These are phyloP conservation scores for Saprolegnia parasitica DNA, from an alignment of 352 stramenopile genomes.

Conservation along the genomic window DNA sequence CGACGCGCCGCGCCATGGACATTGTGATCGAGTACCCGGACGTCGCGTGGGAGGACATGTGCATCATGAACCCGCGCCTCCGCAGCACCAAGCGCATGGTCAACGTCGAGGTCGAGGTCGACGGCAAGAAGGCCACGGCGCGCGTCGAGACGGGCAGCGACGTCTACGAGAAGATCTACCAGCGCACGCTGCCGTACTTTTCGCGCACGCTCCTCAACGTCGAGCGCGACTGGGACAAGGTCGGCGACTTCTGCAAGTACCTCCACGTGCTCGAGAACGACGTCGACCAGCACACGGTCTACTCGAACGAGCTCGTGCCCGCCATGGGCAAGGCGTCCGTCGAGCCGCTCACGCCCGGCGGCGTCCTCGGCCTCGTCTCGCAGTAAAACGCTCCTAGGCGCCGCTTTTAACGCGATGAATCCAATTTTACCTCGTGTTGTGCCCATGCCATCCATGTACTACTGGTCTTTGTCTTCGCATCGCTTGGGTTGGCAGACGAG, in stretches of 20 bases:
- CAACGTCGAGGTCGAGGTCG: slow-evolving; percentile 24
- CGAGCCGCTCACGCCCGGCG: slow-evolving; percentile 39
- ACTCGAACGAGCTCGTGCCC: slow-evolving; percentile 48
- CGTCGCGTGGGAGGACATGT: slow-evolving; percentile 48
- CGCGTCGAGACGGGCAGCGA: slow-evolving; percentile 33
- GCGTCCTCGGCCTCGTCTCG: slow-evolving; percentile 32
- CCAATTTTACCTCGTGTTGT: no score
- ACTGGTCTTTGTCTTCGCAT: no score
- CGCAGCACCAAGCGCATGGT: slow-evolving; percentile 31
- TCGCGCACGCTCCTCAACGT: slow-evolving; percentile 48
- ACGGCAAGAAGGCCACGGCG: slow-evolving; percentile 21
- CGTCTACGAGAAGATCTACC: slow-evolving; percentile 48
- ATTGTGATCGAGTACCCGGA: slow-evolving; percentile 51
- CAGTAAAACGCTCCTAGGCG: slow-evolving; percentile 10
- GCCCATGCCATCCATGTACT: no score
- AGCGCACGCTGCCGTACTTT: slow-evolving; percentile 48
- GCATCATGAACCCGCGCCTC: slow-evolving; percentile 48
- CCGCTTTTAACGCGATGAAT: slow-evolving; percentile 6
- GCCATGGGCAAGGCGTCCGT: slow-evolving; percentile 45
- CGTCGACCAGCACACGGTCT: slow-evolving; percentile 51
- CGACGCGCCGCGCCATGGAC: slow-evolving; percentile 45
- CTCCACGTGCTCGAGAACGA: slow-evolving; percentile 42
- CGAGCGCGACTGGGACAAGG: slow-evolving; percentile 50
- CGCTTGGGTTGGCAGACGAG: no score
- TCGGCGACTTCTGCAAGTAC: slow-evolving; percentile 54